These are phyloP conservation scores for Grosmannia penicillata DNA, from an alignment of 2,329 filamentous ascomycete genomes.

Conservation along the genomic window DNA sequence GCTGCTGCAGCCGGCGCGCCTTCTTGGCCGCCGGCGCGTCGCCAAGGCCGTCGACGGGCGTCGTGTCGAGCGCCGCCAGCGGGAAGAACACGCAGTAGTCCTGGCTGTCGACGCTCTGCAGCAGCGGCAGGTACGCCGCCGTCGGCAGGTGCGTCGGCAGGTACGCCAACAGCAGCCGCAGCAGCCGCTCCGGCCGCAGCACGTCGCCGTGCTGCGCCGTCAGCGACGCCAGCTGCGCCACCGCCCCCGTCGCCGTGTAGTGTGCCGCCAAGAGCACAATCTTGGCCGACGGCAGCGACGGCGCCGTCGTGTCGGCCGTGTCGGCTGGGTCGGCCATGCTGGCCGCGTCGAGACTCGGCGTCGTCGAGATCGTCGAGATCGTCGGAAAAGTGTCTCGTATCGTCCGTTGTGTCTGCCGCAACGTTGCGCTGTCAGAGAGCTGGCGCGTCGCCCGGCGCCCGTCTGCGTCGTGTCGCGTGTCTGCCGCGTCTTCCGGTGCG, in stretches of 20 bases:
- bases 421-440: too few relatives aligned
- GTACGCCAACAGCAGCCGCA: constrained; percentile 63
- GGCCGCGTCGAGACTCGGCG: too few relatives aligned
- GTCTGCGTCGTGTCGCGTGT: not conserved
- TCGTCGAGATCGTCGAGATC: too few relatives aligned
- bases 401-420: not conserved
- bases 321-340: not conserved
- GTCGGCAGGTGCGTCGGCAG: constrained; percentile 59
- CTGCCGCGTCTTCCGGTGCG: too few relatives aligned
- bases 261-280: constrained; percentile 60
- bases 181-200: constrained; percentile 47
- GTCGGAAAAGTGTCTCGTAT: not conserved
- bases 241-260: constrained; percentile 49
- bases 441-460: too few relatives aligned
- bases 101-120: constrained; percentile 40
- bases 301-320: not conserved
- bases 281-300: constrained; percentile 45
- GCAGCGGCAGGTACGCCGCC: constrained; percentile 43
- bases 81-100: constrained; percentile 15
- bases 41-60: constrained; percentile 40
- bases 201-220: constrained; percentile 39
- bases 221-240: constrained; percentile 46
- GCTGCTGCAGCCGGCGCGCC: constrained; percentile 46
- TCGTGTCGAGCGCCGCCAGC: constrained; percentile 34
- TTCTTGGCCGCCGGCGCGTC: constrained; percentile 50